Percentiles rank a stretch among this genome's conserved stretches.
These are phyloP conservation scores for Gaeumannomyces tritici DNA, from an alignment of 2,329 filamentous ascomycete genomes.

Conservation along the genomic window DNA sequence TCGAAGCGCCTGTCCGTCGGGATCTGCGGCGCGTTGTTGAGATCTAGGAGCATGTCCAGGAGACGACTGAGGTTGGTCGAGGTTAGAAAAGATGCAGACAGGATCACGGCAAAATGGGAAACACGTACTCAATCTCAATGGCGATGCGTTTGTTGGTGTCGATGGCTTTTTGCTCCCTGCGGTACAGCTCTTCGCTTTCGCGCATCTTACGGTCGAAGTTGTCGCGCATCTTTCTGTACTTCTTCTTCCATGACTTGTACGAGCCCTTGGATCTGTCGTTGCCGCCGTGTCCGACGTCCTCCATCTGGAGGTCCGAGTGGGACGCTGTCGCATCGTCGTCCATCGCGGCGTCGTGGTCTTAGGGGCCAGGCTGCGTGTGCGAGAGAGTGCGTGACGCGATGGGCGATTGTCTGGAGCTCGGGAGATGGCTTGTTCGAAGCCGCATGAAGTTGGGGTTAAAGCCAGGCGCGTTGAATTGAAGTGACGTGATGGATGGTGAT, in stretches of 20 bases:
- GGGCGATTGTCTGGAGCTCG: neutral
- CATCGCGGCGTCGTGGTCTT: neutral
- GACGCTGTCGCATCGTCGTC: neutral
- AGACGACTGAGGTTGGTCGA: constrained; percentile 53
- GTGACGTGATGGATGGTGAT: neutral
- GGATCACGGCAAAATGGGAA: neutral
- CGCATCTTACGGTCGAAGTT: constrained; percentile 70
- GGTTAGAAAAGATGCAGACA: constrained; percentile 5
- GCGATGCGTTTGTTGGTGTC: constrained; percentile 75
- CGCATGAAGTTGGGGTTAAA: neutral
- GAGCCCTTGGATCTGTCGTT: constrained; percentile 35
- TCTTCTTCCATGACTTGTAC: constrained; percentile 75
- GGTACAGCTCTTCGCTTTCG: constrained; percentile 73
- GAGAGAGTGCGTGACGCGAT: neutral
- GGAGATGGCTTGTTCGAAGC: neutral
- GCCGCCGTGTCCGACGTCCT: constrained; percentile 26
- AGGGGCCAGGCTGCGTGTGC: neutral
- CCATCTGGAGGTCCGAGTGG: constrained; percentile 26
- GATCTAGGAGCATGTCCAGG: constrained; percentile 77
- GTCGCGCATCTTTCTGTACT: constrained; percentile 86
- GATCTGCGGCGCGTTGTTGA: constrained; percentile 78
- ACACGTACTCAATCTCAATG: constrained; percentile 80
- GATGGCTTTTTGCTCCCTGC: constrained; percentile 70
- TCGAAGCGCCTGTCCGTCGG: constrained; percentile 67
- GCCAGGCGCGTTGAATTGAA: neutral